Conservation (phyloP, 2,329 filamentous ascomycete genomes). For the Trichoderma polysporum region DNA sequence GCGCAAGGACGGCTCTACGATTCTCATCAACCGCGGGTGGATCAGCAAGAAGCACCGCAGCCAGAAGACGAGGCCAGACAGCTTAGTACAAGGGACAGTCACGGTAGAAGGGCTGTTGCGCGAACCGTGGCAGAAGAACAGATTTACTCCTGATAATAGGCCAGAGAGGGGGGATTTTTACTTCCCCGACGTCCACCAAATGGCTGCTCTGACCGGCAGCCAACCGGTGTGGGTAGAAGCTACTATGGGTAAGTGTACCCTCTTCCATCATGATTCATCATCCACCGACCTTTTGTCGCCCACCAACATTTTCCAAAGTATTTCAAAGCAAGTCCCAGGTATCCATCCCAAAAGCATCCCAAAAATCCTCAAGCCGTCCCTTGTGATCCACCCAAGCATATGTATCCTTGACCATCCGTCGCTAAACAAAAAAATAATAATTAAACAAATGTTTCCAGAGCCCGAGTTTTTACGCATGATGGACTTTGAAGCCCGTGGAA, state of each 20-base stretch:
- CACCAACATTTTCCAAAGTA: background rate
- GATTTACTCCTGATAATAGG: slow-evolving; percentile 90
- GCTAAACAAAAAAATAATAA: background rate
- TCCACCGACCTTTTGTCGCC: background rate
- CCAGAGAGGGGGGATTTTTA: slow-evolving; percentile 86
- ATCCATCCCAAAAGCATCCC: background rate
- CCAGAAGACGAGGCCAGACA: slow-evolving; percentile 63
- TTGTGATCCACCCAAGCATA: background rate
- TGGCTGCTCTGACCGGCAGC: slow-evolving; percentile 79
- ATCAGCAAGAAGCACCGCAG: slow-evolving; percentile 72
- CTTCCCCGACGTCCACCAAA: slow-evolving; percentile 90
- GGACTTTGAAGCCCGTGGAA: slow-evolving; percentile 73
- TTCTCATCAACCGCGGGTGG: slow-evolving; percentile 91
- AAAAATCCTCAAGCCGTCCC: background rate
- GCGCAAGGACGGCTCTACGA: slow-evolving; percentile 64
- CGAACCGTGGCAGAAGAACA: slow-evolving; percentile 94
- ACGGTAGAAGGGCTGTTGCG: slow-evolving; percentile 80
- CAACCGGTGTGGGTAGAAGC: slow-evolving; percentile 94
- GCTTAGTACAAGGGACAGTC: slow-evolving; percentile 69
- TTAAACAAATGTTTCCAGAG: slow-evolving; percentile 48
- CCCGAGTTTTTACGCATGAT: slow-evolving; percentile 76
- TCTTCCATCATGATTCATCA: background rate
- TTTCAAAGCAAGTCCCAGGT: background rate
- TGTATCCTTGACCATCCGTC: background rate
- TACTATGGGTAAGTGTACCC: slow-evolving; percentile 70